Conservation (phyloP, 2,329 filamentous ascomycete species). For the Talaromyces sp. region DNA sequence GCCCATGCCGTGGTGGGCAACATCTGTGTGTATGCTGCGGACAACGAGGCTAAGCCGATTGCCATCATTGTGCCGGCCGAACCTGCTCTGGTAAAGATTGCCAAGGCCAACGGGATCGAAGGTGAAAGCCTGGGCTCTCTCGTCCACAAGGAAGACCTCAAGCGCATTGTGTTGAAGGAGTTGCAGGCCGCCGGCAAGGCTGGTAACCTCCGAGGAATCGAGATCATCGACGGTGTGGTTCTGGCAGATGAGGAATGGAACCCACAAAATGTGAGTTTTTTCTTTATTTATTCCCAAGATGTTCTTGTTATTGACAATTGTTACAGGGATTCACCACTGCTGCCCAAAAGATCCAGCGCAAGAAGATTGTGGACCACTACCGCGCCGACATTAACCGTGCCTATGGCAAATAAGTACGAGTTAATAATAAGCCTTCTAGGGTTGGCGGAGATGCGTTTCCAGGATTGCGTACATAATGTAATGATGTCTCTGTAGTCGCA, state of each 20-base stretch:
- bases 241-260: constrained; percentile 43
- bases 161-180: constrained; percentile 35
- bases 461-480: constrained; percentile 4
- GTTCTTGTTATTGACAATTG: constrained; percentile 23
- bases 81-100: constrained; percentile 51
- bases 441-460: not conserved
- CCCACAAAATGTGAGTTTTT: constrained; percentile 33
- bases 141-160: constrained; percentile 46
- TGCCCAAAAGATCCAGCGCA: constrained; percentile 68
- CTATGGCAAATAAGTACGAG: constrained; percentile 32
- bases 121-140: constrained; percentile 63
- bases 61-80: constrained; percentile 69
- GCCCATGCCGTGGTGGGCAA: constrained; percentile 73
- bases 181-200: constrained; percentile 32
- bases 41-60: constrained; percentile 69
- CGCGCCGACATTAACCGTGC: constrained; percentile 57
- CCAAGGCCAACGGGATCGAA: constrained; percentile 54
- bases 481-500: constrained; percentile 2
- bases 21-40: constrained; percentile 79
- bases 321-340: constrained; percentile 59
- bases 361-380: constrained; percentile 59
- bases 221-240: constrained; percentile 40
- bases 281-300: too few relatives aligned
- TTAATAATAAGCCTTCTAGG: not conserved
- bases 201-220: constrained; percentile 33